Evolutionary conservation across 1,284 basidiomycete species (phyloP).

Genomic region (Puccinia horiana): DNA sequence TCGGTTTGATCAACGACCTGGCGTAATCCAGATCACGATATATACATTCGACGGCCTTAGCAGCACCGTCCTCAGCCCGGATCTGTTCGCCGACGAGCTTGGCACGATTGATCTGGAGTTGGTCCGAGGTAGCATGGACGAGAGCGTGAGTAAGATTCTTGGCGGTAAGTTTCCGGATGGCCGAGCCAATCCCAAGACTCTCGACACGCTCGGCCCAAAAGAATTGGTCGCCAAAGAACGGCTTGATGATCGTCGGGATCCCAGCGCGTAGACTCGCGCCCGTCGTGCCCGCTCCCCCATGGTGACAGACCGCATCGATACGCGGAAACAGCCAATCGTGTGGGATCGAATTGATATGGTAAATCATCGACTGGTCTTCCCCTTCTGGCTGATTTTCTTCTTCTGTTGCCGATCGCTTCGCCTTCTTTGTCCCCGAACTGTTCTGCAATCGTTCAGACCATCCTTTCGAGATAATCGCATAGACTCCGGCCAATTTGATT

Average conservation of each 20-base stretch:
- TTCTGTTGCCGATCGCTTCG: slow-evolving; percentile 49
- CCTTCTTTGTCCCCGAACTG: slow-evolving; percentile 51
- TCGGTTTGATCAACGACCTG: slow-evolving; percentile 53
- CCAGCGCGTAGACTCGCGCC: slow-evolving; percentile 89
- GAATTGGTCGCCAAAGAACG: slow-evolving; percentile 86
- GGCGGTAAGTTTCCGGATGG: slow-evolving; percentile 73
- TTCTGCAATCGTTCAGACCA: slow-evolving; percentile 83
- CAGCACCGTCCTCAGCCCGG: slow-evolving; percentile 60
- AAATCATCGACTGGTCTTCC: slow-evolving; percentile 51
- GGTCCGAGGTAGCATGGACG: slow-evolving; percentile 75
- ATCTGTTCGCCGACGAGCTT: slow-evolving; percentile 79
- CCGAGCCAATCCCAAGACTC: slow-evolving; percentile 80
- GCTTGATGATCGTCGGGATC: slow-evolving; percentile 90
- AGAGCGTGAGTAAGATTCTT: slow-evolving; percentile 77
- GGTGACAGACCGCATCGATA: slow-evolving; percentile 94
- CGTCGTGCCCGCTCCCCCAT: slow-evolving; percentile 93
- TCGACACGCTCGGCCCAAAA: slow-evolving; percentile 64
- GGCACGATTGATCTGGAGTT: slow-evolving; percentile 82
- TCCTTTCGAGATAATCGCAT: slow-evolving; percentile 89
- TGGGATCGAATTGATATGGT: slow-evolving; percentile 75
- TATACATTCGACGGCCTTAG: slow-evolving; percentile 55
- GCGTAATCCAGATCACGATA: slow-evolving; percentile 57
- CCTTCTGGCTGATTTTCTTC: slow-evolving; percentile 51
- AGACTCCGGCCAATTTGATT: slow-evolving; percentile 63
- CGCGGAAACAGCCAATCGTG: slow-evolving; percentile 95